These are phyloP conservation scores for Cadophora sp. DNA, from an alignment of 2,329 filamentous ascomycete genomes.

Conservation along the genomic window DNA sequence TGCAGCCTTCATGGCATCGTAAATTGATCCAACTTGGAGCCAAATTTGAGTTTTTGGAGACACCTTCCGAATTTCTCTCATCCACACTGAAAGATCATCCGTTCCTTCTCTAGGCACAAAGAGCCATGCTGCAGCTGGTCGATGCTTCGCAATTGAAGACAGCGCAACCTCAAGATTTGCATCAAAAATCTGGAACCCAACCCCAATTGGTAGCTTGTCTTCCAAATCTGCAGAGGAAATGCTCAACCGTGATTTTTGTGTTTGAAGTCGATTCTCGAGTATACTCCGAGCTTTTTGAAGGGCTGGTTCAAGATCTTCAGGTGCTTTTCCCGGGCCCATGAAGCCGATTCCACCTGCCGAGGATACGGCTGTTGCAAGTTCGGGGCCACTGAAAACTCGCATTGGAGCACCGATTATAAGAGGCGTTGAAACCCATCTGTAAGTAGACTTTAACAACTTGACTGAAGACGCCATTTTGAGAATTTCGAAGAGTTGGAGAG, in stretches of 20 bases:
- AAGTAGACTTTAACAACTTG: constrained; percentile 39
- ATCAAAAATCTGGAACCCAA: constrained; percentile 53
- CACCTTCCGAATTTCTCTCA: constrained; percentile 12
- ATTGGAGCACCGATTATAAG: constrained; percentile 71
- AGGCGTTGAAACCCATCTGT: constrained; percentile 64
- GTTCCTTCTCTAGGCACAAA: constrained; percentile 14
- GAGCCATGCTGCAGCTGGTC: constrained; percentile 48
- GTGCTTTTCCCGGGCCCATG: constrained; percentile 48
- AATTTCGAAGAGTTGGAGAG: neutral
- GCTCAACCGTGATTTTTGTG: neutral
- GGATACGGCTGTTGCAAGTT: constrained; percentile 66
- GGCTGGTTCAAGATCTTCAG: constrained; percentile 26
- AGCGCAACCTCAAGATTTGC: constrained; percentile 45
- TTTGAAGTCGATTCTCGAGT: neutral
- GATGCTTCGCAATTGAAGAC: constrained; percentile 42
- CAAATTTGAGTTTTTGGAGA: constrained; percentile 34
- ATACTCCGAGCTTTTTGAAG: constrained; percentile 35
- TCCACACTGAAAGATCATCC: constrained; percentile 28
- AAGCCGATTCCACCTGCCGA: constrained; percentile 57
- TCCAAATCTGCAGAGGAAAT: neutral
- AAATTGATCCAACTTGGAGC: constrained; percentile 39
- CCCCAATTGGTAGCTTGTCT: constrained; percentile 49
- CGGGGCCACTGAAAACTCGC: constrained; percentile 63
- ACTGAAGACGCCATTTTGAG: neutral
- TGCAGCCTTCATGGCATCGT: constrained; percentile 31